Percentiles rank a stretch among this genome's conserved stretches.
Conservation (phyloP, 2,329 filamentous ascomycete species). For the Reticulascus tulasneorum region DNA sequence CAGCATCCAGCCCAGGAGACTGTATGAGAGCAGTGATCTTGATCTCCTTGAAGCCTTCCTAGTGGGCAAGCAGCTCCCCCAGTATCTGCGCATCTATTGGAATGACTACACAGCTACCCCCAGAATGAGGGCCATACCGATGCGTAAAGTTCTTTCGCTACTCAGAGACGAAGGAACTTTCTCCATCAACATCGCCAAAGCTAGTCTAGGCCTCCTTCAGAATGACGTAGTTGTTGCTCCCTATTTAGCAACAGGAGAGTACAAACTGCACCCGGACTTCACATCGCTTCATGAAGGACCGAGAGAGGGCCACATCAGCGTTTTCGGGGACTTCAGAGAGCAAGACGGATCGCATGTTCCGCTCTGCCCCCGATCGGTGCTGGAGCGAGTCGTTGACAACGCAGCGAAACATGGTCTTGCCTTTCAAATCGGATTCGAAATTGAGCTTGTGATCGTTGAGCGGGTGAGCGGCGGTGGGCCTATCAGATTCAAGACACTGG, state of each 20-base stretch:
- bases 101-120: slow-evolving; percentile 71
- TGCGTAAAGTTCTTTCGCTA: slow-evolving; percentile 48
- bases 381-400: slow-evolving; percentile 50
- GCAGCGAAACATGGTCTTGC: slow-evolving; percentile 50
- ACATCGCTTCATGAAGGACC: slow-evolving; percentile 56
- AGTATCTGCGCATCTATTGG: slow-evolving; percentile 73
- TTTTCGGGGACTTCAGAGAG: slow-evolving; percentile 63
- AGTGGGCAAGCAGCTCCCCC: slow-evolving; percentile 43
- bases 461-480: slow-evolving; percentile 27
- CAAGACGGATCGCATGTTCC: slow-evolving; percentile 44
- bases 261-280: slow-evolving; percentile 63
- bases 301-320: slow-evolving; percentile 57
- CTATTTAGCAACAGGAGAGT: slow-evolving; percentile 58
- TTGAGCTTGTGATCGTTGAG: slow-evolving; percentile 71
- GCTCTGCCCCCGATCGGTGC: slow-evolving; percentile 62
- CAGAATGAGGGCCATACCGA: slow-evolving; percentile 64
- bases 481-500: slow-evolving; percentile 37
- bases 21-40: slow-evolving; percentile 23
- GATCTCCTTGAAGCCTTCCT: slow-evolving; percentile 39
- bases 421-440: slow-evolving; percentile 73
- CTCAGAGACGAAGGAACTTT: slow-evolving; percentile 39
- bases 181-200: slow-evolving; percentile 59
- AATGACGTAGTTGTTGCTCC: slow-evolving; percentile 56
- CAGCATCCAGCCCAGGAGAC: slow-evolving; percentile 5
- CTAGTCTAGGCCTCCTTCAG: slow-evolving; percentile 63